Evolutionary conservation across 768 basidiomycete species (phyloP).

Genomic region (Kondoa malvinella): DNA sequence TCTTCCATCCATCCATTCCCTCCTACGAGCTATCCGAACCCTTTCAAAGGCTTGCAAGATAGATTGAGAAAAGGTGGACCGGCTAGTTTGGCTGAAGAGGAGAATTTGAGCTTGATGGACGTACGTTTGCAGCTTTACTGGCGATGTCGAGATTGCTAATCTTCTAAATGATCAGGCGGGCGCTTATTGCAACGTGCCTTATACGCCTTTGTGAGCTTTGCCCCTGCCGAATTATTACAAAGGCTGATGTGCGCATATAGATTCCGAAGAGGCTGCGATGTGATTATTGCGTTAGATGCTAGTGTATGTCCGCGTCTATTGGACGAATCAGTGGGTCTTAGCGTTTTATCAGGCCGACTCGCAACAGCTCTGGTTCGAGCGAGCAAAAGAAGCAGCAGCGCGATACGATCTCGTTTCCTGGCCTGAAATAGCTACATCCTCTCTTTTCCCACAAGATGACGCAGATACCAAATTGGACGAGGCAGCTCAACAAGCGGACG

Average conservation of each 20-base stretch:
- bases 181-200: constrained; percentile 29
- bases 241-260: constrained; percentile 21
- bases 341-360: constrained; percentile 14
- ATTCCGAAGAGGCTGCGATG: constrained; percentile 27
- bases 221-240: background rate
- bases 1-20: constrained; percentile 29
- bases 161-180: no score
- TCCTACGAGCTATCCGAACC: constrained; percentile 30
- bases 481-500: constrained; percentile 17
- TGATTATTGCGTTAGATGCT: constrained; percentile 28
- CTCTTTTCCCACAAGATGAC: constrained; percentile 9
- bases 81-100: constrained; percentile 20
- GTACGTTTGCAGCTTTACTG: no score
- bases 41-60: constrained; percentile 26
- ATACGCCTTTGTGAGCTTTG: background rate
- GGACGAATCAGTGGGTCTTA: constrained; percentile 20
- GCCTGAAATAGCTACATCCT: constrained; percentile 14
- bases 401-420: constrained; percentile 16
- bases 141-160: no score
- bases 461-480: constrained; percentile 14
- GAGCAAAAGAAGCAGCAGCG: constrained; percentile 26
- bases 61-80: constrained; percentile 22
- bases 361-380: constrained; percentile 29
- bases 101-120: constrained; percentile 31
- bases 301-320: constrained; percentile 16